Percentiles rank a stretch among this genome's conserved stretches.
These are phyloP conservation scores for Beauveria scarabaeidicola DNA, from an alignment of 2,329 filamentous ascomycete genomes.

Conservation along the genomic window DNA sequence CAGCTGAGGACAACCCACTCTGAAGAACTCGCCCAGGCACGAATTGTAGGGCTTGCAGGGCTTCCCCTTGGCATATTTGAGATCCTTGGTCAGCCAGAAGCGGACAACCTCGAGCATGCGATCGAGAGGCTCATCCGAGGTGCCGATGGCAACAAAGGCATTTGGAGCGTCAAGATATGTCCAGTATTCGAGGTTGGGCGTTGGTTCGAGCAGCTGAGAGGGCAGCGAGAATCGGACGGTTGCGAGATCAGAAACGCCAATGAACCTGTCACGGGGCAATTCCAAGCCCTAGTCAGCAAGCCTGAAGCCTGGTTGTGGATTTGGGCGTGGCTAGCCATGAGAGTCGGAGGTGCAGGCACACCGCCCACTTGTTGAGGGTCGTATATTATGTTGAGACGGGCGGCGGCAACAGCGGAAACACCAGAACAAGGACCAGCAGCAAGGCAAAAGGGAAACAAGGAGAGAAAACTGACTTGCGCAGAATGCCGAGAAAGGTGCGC, in stretches of 20 bases:
- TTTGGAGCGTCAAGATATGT: constrained; percentile 94
- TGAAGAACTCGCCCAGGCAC: constrained; percentile 92
- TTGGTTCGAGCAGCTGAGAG: constrained; percentile 89
- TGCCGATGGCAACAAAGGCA: constrained; percentile 74
- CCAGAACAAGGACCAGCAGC: background rate
- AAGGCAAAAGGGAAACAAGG: background rate
- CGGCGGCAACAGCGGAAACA: constrained; percentile 2
- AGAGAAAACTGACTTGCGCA: constrained; percentile 63
- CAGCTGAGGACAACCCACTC: constrained; percentile 45
- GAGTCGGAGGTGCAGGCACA: constrained; percentile 10
- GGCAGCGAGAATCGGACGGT: constrained; percentile 93
- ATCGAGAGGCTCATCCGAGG: constrained; percentile 82
- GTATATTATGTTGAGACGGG: constrained; percentile 8
- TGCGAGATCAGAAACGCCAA: constrained; percentile 92
- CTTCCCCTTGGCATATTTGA: constrained; percentile 98
- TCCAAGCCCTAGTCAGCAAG: constrained; percentile 19
- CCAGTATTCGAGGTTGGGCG: constrained; percentile 98
- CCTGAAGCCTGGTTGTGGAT: background rate
- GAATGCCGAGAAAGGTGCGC: constrained; percentile 76
- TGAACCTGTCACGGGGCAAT: constrained; percentile 55
- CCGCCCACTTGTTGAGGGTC: constrained; percentile 13
- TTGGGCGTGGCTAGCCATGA: background rate
- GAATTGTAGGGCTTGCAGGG: constrained; percentile 99
- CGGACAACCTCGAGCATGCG: constrained; percentile 91
- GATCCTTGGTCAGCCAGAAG: constrained; percentile 98